Conservation (phyloP, 139 green algal species). For the Closterium sp. region DNA sequence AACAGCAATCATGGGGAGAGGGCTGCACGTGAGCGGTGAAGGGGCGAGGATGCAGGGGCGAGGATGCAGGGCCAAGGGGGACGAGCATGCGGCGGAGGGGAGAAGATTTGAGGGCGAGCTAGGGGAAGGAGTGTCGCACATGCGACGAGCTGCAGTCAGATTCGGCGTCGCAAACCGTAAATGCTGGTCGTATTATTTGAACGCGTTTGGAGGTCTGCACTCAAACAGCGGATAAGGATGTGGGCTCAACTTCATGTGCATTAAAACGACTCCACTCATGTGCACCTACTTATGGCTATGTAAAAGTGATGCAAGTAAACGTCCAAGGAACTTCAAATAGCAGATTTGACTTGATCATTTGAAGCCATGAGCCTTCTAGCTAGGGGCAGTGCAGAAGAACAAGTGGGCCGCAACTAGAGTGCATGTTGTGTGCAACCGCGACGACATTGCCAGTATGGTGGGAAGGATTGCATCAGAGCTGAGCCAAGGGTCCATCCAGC, state of each 20-base stretch:
- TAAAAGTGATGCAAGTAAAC: neutral
- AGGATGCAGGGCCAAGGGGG: neutral
- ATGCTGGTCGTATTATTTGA: neutral
- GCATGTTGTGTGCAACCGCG: no score
- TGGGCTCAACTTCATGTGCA: no score
- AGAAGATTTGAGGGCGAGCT: neutral
- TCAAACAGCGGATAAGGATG: no score
- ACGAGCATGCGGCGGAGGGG: neutral
- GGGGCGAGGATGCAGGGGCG: neutral
- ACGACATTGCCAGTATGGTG: no score
- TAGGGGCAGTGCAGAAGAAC: no score
- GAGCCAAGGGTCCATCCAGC: neutral
- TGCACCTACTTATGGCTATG: neutral
- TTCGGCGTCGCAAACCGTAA: neutral
- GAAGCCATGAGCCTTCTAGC: no score
- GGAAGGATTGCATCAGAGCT: neutral
- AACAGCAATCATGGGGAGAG: neutral
- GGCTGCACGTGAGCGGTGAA: neutral
- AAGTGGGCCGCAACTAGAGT: no score
- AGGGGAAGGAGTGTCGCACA: neutral
- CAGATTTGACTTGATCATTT: no score
- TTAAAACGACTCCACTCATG: no score
- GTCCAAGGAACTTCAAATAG: neutral
- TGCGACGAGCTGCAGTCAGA: neutral
- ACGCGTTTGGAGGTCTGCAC: neutral